phyloP scores from a whole-genome alignment of 768 basidiomycete species.

The Lactifluus hygrophoroides region DNA sequence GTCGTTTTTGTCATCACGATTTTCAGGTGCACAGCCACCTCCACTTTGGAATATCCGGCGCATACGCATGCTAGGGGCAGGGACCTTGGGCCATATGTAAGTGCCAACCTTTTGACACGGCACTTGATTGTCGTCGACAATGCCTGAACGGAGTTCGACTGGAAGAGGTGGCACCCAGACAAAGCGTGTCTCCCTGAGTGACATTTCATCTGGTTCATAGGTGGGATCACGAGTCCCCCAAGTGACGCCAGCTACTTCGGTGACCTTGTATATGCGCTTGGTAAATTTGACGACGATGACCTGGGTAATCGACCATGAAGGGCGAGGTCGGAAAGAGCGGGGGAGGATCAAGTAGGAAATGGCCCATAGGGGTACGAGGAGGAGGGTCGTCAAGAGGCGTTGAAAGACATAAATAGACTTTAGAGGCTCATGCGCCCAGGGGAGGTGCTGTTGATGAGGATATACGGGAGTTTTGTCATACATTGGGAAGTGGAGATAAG shows the following conservation, averaged over 20 bases:
- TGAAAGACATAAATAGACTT: slow-evolving; percentile 41
- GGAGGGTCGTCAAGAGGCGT: slow-evolving; percentile 40
- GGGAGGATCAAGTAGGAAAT: slow-evolving; percentile 38
- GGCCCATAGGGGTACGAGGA: slow-evolving; percentile 40
- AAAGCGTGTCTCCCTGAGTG: slow-evolving; percentile 39
- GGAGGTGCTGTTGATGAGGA: slow-evolving; percentile 36
- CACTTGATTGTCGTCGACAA: slow-evolving; percentile 33
- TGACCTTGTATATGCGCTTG: slow-evolving; percentile 43
- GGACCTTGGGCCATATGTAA: slow-evolving; percentile 39
- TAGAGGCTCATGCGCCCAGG: slow-evolving; percentile 37
- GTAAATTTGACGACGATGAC: slow-evolving; percentile 45
- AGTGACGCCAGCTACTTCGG: slow-evolving; percentile 48
- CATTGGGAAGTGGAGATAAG: neutral
- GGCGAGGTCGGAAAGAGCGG: slow-evolving; percentile 36
- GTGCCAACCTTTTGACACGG: slow-evolving; percentile 38
- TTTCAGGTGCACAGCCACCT: neutral
- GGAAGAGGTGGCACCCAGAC: slow-evolving; percentile 41
- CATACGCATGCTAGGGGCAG: slow-evolving; percentile 19
- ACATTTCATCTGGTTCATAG: slow-evolving; percentile 26
- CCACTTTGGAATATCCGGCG: neutral
- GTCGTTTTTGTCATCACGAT: neutral
- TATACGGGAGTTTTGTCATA: slow-evolving; percentile 30
- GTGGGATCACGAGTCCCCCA: slow-evolving; percentile 44
- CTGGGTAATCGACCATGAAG: slow-evolving; percentile 43
- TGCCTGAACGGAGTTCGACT: slow-evolving; percentile 33